These are phyloP conservation scores for Metrosideros polymorpha DNA, from an alignment of 441 rosid species.

Conservation along the genomic window DNA sequence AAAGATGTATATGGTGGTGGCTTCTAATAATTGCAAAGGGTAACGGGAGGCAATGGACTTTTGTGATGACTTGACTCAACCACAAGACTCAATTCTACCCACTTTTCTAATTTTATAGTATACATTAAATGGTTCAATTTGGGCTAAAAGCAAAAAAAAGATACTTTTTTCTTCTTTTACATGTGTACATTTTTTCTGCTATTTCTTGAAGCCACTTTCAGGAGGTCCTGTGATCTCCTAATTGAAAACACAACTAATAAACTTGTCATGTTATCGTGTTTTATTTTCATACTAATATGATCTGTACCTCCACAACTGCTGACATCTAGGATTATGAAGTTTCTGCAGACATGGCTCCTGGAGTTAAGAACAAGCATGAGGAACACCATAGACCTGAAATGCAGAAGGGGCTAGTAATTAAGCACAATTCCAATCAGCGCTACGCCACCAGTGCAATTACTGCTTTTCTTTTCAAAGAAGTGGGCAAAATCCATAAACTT, in stretches of 20 bases:
- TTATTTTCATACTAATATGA: neutral
- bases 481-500: conserved; percentile 66
- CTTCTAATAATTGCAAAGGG: neutral
- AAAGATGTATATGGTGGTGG: neutral
- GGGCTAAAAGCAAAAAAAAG: neutral
- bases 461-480: conserved; percentile 88
- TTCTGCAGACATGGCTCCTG: conserved; percentile 98
- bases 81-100: neutral
- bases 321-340: conserved; percentile 29
- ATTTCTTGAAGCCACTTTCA: neutral
- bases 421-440: conserved; percentile 92
- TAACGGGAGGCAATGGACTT: neutral
- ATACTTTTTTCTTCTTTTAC: neutral
- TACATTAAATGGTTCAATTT: neutral
- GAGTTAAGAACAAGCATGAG: conserved; percentile 82
- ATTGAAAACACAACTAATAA: neutral
- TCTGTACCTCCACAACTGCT: neutral
- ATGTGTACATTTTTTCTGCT: neutral
- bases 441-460: conserved; percentile 92
- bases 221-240: neutral
- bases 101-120: neutral
- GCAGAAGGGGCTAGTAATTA: conserved; percentile 88
- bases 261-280: neutral
- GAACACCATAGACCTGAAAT: conserved; percentile 84
- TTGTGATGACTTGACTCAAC: neutral